phyloP scores from a whole-genome alignment of 495 filamentous ascomycete species.

The Podospora pseudopauciseta region DNA sequence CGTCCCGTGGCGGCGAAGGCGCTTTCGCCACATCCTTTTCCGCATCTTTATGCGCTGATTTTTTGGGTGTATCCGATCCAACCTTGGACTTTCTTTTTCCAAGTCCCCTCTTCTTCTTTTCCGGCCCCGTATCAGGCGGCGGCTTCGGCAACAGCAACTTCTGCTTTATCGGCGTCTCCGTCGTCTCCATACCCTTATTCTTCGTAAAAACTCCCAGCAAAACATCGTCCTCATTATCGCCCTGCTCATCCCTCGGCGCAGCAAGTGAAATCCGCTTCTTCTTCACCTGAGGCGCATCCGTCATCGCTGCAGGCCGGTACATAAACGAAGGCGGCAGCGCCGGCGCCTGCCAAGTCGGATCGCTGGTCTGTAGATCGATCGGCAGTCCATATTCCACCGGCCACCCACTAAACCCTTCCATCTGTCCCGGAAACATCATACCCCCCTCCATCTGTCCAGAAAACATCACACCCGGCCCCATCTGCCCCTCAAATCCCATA shows the following conservation, averaged over 20 bases:
- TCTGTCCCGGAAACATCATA: conserved; percentile 18
- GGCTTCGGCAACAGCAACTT: conserved; percentile 10
- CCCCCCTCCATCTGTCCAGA: conserved; percentile 11
- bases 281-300: conserved; percentile 11
- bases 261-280: conserved; percentile 10
- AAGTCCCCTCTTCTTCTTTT: background rate
- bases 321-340: conserved; percentile 24
- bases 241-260: conserved; percentile 11
- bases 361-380: conserved; percentile 11
- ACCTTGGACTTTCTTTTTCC: background rate
- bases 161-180: background rate
- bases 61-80: background rate
- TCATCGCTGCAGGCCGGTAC: background rate
- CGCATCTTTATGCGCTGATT: background rate
- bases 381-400: background rate
- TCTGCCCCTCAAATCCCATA: conserved; percentile 16
- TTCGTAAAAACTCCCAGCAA: conserved; percentile 18
- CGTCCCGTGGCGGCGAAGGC: background rate
- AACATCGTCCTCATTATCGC: conserved; percentile 31
- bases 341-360: conserved; percentile 29
- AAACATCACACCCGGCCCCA: conserved; percentile 12
- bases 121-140: background rate
- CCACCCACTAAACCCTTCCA: background rate
- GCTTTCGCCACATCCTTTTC: background rate
- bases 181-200: background rate